Evolutionary conservation across 176 grass and related monocot species (phyloP).

Genomic region (Musa acuminata): DNA sequence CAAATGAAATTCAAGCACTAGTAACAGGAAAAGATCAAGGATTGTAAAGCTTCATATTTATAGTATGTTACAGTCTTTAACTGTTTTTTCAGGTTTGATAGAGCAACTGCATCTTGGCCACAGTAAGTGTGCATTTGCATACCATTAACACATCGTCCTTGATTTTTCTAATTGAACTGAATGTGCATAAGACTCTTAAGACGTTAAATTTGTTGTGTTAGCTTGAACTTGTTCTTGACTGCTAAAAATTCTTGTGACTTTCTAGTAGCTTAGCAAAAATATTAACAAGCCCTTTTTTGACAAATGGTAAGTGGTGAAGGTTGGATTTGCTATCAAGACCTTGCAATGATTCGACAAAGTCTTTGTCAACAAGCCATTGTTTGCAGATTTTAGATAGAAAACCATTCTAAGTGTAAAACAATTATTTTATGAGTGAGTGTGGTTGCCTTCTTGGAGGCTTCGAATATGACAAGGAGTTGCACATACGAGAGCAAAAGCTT

Average conservation of each 20-base stretch:
- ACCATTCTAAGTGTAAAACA: background rate
- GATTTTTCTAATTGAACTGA: no score
- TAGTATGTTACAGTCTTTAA: background rate
- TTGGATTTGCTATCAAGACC: no score
- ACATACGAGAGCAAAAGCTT: background rate
- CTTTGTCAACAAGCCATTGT: background rate
- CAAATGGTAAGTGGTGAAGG: no score
- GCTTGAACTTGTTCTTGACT: no score
- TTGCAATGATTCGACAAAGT: no score
- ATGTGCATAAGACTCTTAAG: no score
- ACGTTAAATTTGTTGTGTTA: no score
- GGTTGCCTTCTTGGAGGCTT: background rate
- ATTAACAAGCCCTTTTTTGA: no score
- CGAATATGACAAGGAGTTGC: background rate
- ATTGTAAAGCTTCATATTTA: background rate
- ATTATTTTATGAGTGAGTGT: background rate
- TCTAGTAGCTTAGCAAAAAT: no score
- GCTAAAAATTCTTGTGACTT: no score
- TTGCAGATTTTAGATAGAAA: background rate
- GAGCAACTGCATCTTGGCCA: background rate
- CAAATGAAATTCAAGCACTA: background rate
- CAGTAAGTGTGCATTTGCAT: background rate
- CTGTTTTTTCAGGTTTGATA: background rate
- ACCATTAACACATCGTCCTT: no score
- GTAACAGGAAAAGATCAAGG: background rate